Evolutionary conservation across 805 yeast genomes (phyloP), one percentile per base, ranked within the genome.

Genomic region (Saccharomycopsis sp.): DNA sequence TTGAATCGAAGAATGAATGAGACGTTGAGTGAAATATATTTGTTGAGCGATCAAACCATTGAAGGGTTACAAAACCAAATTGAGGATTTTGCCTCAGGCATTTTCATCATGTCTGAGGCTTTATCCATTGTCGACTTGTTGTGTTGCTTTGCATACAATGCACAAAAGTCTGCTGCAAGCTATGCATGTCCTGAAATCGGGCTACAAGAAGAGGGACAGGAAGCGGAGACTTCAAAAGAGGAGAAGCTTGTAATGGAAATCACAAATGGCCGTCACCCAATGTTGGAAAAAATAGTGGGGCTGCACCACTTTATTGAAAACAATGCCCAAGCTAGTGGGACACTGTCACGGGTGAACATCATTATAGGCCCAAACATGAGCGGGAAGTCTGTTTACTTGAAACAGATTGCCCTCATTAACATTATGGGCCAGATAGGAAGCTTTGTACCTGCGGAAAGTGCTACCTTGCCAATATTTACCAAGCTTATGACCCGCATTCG

Each of bases 281-380:
- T 70, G 1, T 41, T 67, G 13, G 71, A 67, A 39, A 43, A 32
- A 8, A 22, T 50, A 1, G 31, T 52, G 2, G 38, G 59, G 1
- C 17, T 19, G 5, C 43, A 50, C 6, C 33, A 48, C 10, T 63
- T 59, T 48, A 50, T 66, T 13, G 53, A 68, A 1, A 71, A 71
- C 52, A 66, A 66, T 48, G 55, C 66, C 1, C 55, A 57, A 3
- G 56, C 62, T 4, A 49, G 58, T 5, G 44, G 52, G 4, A 60
- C 56, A 7, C 53, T 60, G 5, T 67, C 73, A 2, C 49, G 66
- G 21, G 51, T 71, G 6, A 72, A 69, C 41, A 62, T 75, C 2
- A 62, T 75, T 4, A 74, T 80, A 0, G 80, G 81, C 0, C 71
- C 75, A 3, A 75, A 75, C 46, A 72, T 73, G 77, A 75, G 79